These are phyloP conservation scores for Oleoguttula mirabilis DNA, from an alignment of 495 filamentous ascomycete genomes.

Conservation along the genomic window DNA sequence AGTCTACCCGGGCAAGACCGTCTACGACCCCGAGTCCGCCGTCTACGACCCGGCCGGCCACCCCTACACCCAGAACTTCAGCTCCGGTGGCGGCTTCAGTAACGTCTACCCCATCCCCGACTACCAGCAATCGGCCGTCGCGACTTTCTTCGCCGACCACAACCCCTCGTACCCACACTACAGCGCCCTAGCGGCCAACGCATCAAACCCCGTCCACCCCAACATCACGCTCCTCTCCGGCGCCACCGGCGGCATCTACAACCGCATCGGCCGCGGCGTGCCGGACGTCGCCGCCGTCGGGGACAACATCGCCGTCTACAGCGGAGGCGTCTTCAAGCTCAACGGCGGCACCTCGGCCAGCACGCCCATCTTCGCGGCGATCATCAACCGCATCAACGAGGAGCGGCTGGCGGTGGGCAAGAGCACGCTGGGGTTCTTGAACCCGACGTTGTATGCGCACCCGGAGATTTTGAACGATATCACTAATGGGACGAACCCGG, in stretches of 20 bases:
- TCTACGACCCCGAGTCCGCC: slow-evolving; percentile 4
- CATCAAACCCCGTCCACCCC: neutral
- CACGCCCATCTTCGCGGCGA: slow-evolving; percentile 11
- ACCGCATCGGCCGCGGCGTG: slow-evolving; percentile 47
- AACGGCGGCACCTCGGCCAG: slow-evolving; percentile 6
- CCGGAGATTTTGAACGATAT: slow-evolving; percentile 18
- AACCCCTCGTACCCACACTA: slow-evolving; percentile 12
- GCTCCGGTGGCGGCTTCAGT: slow-evolving; percentile 26
- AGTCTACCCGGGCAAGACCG: slow-evolving; percentile 24
- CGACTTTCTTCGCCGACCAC: slow-evolving; percentile 15
- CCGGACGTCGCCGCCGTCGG: slow-evolving; percentile 50
- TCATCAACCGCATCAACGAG: slow-evolving; percentile 18
- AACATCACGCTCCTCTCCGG: slow-evolving; percentile 17
- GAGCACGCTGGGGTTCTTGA: slow-evolving; percentile 16
- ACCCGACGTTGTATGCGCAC: slow-evolving; percentile 14
- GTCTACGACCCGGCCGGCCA: slow-evolving; percentile 2
- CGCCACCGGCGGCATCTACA: slow-evolving; percentile 31
- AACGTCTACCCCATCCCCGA: slow-evolving; percentile 31
- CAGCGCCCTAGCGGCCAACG: slow-evolving; percentile 4
- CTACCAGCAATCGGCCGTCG: slow-evolving; percentile 38
- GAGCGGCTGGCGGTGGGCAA: slow-evolving; percentile 14
- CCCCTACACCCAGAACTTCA: neutral
- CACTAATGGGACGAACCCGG: slow-evolving; percentile 13
- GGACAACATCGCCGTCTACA: slow-evolving; percentile 5
- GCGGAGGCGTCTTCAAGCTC: neutral